Base-by-base conservation (phyloP, 495 filamentous ascomycete species). In the Tuber magnatum region DNA sequence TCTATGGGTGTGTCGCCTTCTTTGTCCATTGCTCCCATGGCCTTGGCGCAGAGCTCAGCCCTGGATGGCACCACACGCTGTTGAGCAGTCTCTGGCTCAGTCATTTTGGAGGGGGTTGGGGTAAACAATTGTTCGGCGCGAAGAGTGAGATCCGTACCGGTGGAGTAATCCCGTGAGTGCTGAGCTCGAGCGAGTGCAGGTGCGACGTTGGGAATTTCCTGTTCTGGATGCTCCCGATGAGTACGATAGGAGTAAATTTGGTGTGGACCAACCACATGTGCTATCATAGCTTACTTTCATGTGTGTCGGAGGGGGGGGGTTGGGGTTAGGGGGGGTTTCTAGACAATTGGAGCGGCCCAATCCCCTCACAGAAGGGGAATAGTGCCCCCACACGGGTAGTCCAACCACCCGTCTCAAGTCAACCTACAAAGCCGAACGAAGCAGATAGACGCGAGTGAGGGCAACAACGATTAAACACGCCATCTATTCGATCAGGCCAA, bases 11-110 rank as follows among this genome's bases (percentile, higher is more conserved):
- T 85, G 72, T 91, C 91, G 78, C 94, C 91, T 73, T 97, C 91
- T 78, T 94, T 91, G 73, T 97, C 91, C 80, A 97, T 89, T 28
- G 94, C 94, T 40, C 92, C 93, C 74, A 93, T 93, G 35, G 94
- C 92, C 85, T 95, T 97, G 83, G 93, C 92, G 85, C 95, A 94
- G 84, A 96, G 93, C 83, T 89, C 88, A 74, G 88, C 92, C 73
- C 88, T 90, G 61, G 90, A 85, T 68, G 91, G 89, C 39, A 88
- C 84, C 68, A 88, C 84, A 61, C 88, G 87, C 38, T 90, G 86
- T 70, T 89, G 89, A 43, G 90, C 85, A 74, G 89, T 89, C 69
- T 89, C 89, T 48, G 90, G 85, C 74, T 89, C 89, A 41, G 88
- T 85, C 81, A 89, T 91, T 70, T 87, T 85, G 77, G 84, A 79